Evolutionary conservation across 108 stramenopile species (phyloP).

Genomic region (Aurantiochytrium sp.): DNA sequence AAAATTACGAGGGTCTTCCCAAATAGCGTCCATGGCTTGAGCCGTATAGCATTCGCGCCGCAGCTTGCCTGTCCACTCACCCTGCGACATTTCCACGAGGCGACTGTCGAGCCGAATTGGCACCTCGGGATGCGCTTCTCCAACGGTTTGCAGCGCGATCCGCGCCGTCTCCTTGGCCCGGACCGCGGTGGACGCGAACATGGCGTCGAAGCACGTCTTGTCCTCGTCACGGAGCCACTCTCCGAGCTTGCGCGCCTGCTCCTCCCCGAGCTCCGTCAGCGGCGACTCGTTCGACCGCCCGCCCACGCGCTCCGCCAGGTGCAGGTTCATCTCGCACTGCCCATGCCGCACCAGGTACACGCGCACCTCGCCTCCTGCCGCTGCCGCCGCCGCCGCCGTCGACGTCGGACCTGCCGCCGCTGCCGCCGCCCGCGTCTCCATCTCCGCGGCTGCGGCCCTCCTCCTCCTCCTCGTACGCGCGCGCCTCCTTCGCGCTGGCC

Average conservation of each 20-base stretch:
- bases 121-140: neutral
- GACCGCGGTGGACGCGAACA: neutral
- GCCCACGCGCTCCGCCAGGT: neutral
- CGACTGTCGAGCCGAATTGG: neutral
- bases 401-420: no score
- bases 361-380: no score
- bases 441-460: no score
- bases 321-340: neutral
- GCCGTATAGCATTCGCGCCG: neutral
- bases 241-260: neutral
- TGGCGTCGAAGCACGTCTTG: neutral
- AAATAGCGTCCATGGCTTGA: neutral
- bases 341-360: neutral
- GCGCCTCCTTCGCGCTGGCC: no score
- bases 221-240: neutral
- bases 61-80: neutral
- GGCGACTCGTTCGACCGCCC: neutral
- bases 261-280: neutral
- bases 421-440: no score
- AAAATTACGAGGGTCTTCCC: neutral
- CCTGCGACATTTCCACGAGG: neutral
- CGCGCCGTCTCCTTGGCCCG: neutral
- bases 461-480: no score
- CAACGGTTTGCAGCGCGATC: neutral
- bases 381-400: no score